These are phyloP conservation scores for Wickerhamiella azymoides DNA, from an alignment of 805 yeast species.

Conservation along the genomic window DNA sequence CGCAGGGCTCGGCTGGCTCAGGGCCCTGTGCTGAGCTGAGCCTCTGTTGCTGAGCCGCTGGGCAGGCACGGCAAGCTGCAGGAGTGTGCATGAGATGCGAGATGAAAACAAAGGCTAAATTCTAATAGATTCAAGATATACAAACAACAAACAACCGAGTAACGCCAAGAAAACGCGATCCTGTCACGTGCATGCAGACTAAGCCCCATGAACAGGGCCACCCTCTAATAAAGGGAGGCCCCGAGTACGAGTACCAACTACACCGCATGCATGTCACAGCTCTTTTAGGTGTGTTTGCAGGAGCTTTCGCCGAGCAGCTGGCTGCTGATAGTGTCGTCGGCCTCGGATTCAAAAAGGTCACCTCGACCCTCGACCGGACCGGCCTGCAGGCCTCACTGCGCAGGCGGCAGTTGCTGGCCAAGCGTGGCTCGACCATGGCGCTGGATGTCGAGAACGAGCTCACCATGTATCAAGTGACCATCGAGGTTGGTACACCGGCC, in stretches of 20 bases:
- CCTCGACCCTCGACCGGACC: neutral
- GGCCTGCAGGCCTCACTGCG: neutral
- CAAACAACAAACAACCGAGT: too few relatives aligned
- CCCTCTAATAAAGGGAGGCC: neutral
- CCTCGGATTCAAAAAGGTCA: neutral
- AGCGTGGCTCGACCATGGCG: neutral
- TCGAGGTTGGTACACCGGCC: constrained; percentile 41
- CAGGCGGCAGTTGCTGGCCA: neutral
- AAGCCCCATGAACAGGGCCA: neutral
- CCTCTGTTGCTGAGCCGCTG: too few relatives aligned
- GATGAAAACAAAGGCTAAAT: too few relatives aligned
- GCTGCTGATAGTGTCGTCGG: neutral
- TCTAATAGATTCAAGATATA: too few relatives aligned
- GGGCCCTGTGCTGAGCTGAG: too few relatives aligned
- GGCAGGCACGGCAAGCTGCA: too few relatives aligned
- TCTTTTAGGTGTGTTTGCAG: neutral
- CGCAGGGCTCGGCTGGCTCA: too few relatives aligned
- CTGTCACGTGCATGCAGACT: neutral
- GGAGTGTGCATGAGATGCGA: too few relatives aligned
- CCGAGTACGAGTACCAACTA: too few relatives aligned
- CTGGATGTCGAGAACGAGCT: neutral
- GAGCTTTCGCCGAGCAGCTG: neutral
- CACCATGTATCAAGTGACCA: constrained; percentile 13
- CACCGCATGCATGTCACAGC: neutral
- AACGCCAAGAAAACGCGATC: neutral